Percentiles rank a stretch among this genome's conserved stretches.
Evolutionary conservation across 805 yeast species (phyloP).

Genomic region (Ogataea methylovora): DNA sequence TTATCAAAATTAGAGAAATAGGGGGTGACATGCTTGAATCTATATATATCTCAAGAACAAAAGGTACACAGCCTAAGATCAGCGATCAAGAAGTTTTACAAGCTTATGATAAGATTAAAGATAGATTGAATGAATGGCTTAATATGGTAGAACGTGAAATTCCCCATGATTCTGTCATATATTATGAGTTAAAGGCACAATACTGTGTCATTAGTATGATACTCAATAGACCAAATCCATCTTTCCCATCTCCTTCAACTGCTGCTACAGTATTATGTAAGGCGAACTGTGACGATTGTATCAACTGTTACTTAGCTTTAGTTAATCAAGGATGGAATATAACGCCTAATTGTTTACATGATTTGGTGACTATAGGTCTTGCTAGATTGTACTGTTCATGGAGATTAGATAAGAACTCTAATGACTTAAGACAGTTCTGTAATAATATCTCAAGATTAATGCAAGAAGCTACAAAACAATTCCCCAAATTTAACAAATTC

Average conservation of each 20-base stretch:
- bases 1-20: slow-evolving; percentile 12
- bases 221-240: slow-evolving; percentile 18
- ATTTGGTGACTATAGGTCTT: slow-evolving; percentile 13
- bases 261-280: slow-evolving; percentile 11
- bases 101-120: slow-evolving; percentile 8
- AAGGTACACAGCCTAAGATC: slow-evolving; percentile 12
- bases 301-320: slow-evolving; percentile 9
- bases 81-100: slow-evolving; percentile 9
- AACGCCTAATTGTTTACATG: slow-evolving; percentile 13
- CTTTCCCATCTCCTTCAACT: slow-evolving; percentile 13
- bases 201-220: slow-evolving; percentile 13
- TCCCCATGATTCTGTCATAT: slow-evolving; percentile 8
- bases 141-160: slow-evolving; percentile 11
- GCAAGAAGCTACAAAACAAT: slow-evolving; percentile 10
- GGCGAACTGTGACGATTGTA: slow-evolving; percentile 10
- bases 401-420: slow-evolving; percentile 13
- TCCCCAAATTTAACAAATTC: slow-evolving; percentile 12
- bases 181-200: slow-evolving; percentile 13
- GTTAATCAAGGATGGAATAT: slow-evolving; percentile 10
- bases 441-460: slow-evolving; percentile 6
- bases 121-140: slow-evolving; percentile 12
- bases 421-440: slow-evolving; percentile 8
- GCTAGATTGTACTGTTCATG: slow-evolving; percentile 19
- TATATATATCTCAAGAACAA: slow-evolving; percentile 16
- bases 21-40: slow-evolving; percentile 17